These are phyloP conservation scores for Skeletonema potamos DNA, from an alignment of 108 stramenopile genomes.

Conservation along the genomic window DNA sequence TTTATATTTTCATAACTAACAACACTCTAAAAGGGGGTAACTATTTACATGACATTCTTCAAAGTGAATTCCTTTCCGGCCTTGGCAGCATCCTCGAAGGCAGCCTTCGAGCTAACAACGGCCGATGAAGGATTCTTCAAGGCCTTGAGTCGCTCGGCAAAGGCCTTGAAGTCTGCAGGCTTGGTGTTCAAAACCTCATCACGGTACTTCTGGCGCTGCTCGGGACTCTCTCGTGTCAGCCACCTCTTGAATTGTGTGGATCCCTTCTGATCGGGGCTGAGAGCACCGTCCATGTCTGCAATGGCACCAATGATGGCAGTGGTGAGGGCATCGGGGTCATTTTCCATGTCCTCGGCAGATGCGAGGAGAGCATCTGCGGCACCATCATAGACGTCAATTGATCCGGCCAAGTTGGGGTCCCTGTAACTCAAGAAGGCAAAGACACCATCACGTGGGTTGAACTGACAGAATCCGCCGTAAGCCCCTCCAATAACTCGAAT, in stretches of 20 bases:
- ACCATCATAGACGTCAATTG: constrained; percentile 92
- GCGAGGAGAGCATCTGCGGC: constrained; percentile 80
- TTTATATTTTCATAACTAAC: constrained; percentile 6
- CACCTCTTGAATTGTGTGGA: constrained; percentile 73
- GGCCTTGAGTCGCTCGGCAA: constrained; percentile 80
- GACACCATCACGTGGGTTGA: constrained; percentile 72
- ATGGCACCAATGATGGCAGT: constrained; percentile 91
- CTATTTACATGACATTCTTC: constrained; percentile 54
- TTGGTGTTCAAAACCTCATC: constrained; percentile 90
- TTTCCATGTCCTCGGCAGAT: constrained; percentile 78
- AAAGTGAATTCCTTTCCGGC: constrained; percentile 71
- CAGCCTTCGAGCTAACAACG: constrained; percentile 87
- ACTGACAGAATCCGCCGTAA: constrained; percentile 95
- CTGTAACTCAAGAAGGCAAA: constrained; percentile 93
- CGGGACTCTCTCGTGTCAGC: constrained; percentile 81
- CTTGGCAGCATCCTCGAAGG: constrained; percentile 83
- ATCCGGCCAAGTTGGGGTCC: constrained; percentile 93
- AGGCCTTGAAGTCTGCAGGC: constrained; percentile 84
- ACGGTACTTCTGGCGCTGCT: constrained; percentile 83
- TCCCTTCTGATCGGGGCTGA: constrained; percentile 89
- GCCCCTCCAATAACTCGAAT: constrained; percentile 94
- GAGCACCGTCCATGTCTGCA: constrained; percentile 94
- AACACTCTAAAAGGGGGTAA: not conserved
- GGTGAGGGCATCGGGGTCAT: constrained; percentile 76
- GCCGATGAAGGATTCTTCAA: constrained; percentile 84